Conservation (phyloP, 2,329 filamentous ascomycete species). For the Colletotrichum sp. region DNA sequence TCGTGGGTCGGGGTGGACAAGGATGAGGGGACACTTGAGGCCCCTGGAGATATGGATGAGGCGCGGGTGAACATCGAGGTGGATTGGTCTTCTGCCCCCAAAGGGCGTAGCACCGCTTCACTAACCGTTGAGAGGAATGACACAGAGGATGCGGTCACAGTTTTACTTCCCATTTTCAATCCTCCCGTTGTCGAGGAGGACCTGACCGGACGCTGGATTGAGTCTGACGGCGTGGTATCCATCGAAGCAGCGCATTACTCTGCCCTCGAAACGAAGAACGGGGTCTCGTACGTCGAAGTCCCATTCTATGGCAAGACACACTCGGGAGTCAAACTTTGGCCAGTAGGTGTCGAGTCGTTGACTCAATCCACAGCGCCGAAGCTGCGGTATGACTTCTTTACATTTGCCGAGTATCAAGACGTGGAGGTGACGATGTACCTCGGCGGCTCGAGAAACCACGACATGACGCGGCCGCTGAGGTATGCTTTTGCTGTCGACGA, state of each 20-base stretch:
- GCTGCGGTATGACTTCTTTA: background rate
- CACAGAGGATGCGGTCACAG: background rate
- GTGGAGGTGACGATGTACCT: background rate
- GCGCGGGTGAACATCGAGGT: background rate
- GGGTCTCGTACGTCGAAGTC: background rate
- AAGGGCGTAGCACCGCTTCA: background rate
- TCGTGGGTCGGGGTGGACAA: background rate
- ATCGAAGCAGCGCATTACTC: background rate
- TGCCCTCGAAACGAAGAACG: background rate
- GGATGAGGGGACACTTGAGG: background rate
- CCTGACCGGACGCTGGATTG: background rate
- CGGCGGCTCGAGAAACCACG: background rate
- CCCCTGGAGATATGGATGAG: background rate
- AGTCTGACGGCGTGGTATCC: background rate
- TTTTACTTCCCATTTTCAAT: background rate
- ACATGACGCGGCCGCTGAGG: background rate
- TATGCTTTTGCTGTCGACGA: background rate
- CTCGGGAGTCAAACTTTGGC: background rate
- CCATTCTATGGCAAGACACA: background rate
- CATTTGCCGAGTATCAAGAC: background rate
- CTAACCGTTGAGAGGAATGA: background rate
- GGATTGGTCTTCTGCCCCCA: background rate
- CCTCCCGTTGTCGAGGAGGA: fast-evolving
- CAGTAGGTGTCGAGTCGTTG: background rate
- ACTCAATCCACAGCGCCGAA: background rate